A percentile compares a stretch with the other conserved stretches of the same genome.
Evolutionary conservation across 805 yeast genomes (phyloP).

Genomic region (Nakazawaea anatomiae): DNA sequence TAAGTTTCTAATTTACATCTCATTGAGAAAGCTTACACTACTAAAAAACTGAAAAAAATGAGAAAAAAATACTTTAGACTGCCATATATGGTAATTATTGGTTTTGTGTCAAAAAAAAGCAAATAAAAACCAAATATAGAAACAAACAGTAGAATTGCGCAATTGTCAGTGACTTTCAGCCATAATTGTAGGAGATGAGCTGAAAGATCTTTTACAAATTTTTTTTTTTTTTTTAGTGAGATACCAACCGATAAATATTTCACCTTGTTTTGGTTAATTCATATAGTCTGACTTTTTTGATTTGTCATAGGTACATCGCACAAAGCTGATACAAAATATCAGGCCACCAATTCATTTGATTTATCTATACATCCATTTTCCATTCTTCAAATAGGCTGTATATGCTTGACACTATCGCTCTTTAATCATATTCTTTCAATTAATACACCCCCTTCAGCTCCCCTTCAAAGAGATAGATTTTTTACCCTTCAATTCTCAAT

Average conservation of each 20-base stretch:
- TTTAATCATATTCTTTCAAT: no score
- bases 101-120: background rate
- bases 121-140: background rate
- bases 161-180: constrained; percentile 5
- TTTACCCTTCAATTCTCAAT: no score
- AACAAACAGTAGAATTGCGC: constrained; percentile 1
- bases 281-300: background rate
- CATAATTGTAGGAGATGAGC: constrained; percentile 3
- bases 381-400: no score
- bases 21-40: background rate
- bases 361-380: no score
- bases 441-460: no score
- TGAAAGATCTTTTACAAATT: no score
- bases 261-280: no score
- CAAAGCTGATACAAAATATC: no score
- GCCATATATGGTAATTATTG: background rate
- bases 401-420: no score
- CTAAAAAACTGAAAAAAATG: no score
- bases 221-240: background rate
- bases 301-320: background rate
- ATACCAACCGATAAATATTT: background rate
- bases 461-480: no score
- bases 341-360: background rate
- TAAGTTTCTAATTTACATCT: background rate
- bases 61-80: background rate